phyloP scores from a whole-genome alignment of 78 protist species.

The Monosiga brevicollis region DNA sequence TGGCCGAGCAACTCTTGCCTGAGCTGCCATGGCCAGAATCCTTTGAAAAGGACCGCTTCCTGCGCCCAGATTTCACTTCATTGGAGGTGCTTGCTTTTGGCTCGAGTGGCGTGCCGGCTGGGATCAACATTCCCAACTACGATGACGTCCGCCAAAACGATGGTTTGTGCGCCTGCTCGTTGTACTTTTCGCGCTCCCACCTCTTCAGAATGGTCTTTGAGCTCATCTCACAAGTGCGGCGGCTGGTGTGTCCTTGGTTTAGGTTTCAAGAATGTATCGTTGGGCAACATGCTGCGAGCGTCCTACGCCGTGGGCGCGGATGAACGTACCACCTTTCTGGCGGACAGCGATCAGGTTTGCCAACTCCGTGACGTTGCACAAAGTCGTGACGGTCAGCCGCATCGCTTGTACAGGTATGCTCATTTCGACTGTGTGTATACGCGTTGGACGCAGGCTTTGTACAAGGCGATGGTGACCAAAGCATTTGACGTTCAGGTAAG shows the following conservation, averaged over 20 bases:
- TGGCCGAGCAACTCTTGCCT: slow-evolving; percentile 34
- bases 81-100: slow-evolving; percentile 64
- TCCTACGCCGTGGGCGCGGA: slow-evolving; percentile 14
- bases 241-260: background rate
- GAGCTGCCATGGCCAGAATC: slow-evolving; percentile 53
- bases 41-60: slow-evolving; percentile 59
- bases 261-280: slow-evolving; percentile 73
- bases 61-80: slow-evolving; percentile 67
- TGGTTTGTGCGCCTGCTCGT: background rate
- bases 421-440: too few species aligned
- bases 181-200: background rate
- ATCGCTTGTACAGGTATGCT: too few species aligned
- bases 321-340: slow-evolving; percentile 20
- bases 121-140: slow-evolving; percentile 51
- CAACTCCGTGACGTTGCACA: too few species aligned
- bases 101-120: slow-evolving; percentile 54
- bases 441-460: too few species aligned
- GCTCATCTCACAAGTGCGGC: too few species aligned
- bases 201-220: too few species aligned
- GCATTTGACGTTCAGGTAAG: slow-evolving; percentile 67
- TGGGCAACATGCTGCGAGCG: slow-evolving; percentile 49
- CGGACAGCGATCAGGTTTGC: slow-evolving; percentile 35
- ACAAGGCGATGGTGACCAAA: slow-evolving; percentile 8
- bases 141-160: slow-evolving; percentile 54
- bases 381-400: too few species aligned